Evolutionary conservation across 306 rosid species (phyloP), one percentile per base, ranked within the genome.

Genomic region (Rubus idaeus): DNA sequence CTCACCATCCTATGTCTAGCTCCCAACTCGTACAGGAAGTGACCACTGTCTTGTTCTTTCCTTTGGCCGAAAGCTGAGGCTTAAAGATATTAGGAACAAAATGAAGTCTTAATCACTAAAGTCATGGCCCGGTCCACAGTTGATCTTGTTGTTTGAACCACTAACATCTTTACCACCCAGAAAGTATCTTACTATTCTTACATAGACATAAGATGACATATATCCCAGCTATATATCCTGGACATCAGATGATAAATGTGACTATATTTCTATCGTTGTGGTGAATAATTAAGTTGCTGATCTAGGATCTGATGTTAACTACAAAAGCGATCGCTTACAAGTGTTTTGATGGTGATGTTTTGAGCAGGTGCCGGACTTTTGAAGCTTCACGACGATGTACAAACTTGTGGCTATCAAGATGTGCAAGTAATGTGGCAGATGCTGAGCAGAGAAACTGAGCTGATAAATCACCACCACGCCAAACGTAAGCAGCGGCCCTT

Each of bases 391-490:
- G 85, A 89, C 74, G 97, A 94, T 73, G 90, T 94, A 37, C 87
- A 94, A 44, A 91, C 90, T 3, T 94, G 98, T 78, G 96, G 87
- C 23, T 94, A 94, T 75, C 77, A 91, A 56, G 98, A 91, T 49
- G 91, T 94, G 35, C 95, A 91, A 40, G 96, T 94, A 76, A 91
- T 94, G 98, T 94, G 98, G 97, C 94, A 94, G 66, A 91, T 94
- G 81, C 81, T 88, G 56, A 84, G 79, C 45, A 74, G 77, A 20
- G 91, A 88, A 55, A 66, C 84, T 0, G 85, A 84, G 71, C 39
- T 62, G 16, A 57, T 50, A 26, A 78, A 80, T 60, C 80, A 74
- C 61, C 42, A 46, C 67, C 82, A 66, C 18, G 78, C 78, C 10
- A 86, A 82, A 75, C 87, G 88, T 73, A 93, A 89, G 78, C 93